Percentiles rank a stretch among this genome's conserved stretches.
phyloP scores from a whole-genome alignment of 2,329 filamentous ascomycete genomes.

The Botrytis pseudocinerea region DNA sequence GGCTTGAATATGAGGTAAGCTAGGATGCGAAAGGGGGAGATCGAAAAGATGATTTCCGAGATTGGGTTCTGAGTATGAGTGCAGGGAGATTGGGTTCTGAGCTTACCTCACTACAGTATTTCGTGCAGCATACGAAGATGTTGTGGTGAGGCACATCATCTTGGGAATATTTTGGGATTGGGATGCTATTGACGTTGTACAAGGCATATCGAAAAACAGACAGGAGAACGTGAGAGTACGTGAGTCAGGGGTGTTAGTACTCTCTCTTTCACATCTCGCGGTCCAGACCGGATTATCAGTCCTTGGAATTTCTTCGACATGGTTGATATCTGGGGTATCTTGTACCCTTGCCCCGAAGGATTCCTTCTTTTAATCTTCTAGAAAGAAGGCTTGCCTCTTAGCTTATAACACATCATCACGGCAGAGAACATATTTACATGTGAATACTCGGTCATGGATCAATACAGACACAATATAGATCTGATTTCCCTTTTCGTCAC shows the following conservation, averaged over 20 bases:
- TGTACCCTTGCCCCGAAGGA: background rate
- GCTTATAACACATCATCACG: background rate
- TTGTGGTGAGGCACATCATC: background rate
- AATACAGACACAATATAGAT: background rate
- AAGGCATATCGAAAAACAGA: background rate
- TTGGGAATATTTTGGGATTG: background rate
- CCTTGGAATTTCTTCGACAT: background rate
- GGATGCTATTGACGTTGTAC: background rate
- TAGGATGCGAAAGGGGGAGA: background rate
- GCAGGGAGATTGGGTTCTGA: background rate
- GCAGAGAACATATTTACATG: background rate
- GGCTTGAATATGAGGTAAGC: background rate
- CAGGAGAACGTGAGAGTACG: background rate
- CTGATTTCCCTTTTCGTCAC: background rate
- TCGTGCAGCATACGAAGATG: background rate
- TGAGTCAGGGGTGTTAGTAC: background rate
- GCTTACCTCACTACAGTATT: background rate
- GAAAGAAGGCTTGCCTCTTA: background rate
- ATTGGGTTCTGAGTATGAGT: background rate
- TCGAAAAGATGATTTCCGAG: background rate
- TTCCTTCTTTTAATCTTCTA: slow-evolving; percentile 6
- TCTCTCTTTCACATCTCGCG: background rate
- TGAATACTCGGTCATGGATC: background rate
- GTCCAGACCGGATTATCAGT: background rate
- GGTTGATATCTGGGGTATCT: background rate